Evolutionary conservation across 495 filamentous ascomycete genomes (phyloP).

Genomic region (Penicillium atrosanguineum): DNA sequence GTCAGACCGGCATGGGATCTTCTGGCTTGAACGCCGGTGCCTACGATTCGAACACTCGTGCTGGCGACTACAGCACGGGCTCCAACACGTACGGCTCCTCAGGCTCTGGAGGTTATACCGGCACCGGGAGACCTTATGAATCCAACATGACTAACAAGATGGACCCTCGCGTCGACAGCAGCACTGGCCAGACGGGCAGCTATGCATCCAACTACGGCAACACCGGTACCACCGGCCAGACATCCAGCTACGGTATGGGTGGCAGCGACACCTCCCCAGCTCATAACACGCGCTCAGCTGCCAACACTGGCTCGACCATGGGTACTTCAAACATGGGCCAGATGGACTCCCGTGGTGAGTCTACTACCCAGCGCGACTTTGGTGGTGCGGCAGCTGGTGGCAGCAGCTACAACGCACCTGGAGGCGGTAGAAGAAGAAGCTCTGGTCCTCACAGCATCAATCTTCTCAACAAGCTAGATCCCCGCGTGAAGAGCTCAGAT

Average conservation of each 20-base stretch:
- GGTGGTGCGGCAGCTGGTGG: constrained; percentile 29
- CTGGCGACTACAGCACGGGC: constrained; percentile 3
- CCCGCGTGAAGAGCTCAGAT: constrained; percentile 25
- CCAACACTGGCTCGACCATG: constrained; percentile 17
- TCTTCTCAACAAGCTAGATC: constrained; percentile 51
- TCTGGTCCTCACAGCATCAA: constrained; percentile 39
- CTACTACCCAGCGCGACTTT: constrained; percentile 21
- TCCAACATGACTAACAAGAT: not conserved
- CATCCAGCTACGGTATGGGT: constrained; percentile 4
- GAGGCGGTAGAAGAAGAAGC: constrained; percentile 19
- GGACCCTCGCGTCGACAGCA: not conserved
- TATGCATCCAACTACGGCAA: constrained; percentile 5
- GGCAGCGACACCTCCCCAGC: constrained; percentile 2
- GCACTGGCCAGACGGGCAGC: not conserved
- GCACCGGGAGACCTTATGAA: constrained; percentile 3
- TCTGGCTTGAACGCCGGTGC: not conserved
- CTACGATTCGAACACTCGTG: constrained; percentile 1
- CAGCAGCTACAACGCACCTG: constrained; percentile 27
- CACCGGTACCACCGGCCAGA: no score
- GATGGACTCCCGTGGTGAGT: constrained; percentile 20
- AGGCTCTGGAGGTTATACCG: not conserved
- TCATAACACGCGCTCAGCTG: constrained; percentile 11
- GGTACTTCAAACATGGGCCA: constrained; percentile 31
- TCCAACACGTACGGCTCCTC: not conserved
- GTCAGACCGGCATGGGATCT: no score